Percentiles rank a stretch among this genome's conserved stretches.
Evolutionary conservation across 495 filamentous ascomycete genomes (phyloP).

Genomic region (Articulospora tetracladia): DNA sequence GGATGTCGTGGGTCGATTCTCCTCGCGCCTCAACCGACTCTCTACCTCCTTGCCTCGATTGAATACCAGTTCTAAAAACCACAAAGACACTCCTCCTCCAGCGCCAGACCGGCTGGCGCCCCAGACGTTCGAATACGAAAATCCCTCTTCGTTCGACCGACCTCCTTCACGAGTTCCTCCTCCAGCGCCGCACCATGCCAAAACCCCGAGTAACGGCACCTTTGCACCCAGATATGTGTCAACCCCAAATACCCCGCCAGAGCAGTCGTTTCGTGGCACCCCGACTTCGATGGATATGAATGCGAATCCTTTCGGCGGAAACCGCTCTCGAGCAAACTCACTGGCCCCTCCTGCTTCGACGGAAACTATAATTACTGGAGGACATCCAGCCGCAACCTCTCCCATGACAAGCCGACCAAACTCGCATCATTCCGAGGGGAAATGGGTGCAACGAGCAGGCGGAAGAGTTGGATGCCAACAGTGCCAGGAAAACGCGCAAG

Average conservation of each 20-base stretch:
- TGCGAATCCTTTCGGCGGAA: background rate
- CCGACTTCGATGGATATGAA: background rate
- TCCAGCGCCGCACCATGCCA: background rate
- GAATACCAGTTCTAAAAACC: constrained; percentile 9
- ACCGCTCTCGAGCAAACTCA: background rate
- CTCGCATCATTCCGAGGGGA: constrained; percentile 19
- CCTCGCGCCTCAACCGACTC: constrained; percentile 6
- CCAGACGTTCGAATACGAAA: background rate
- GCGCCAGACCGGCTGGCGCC: background rate
- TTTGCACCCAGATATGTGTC: background rate
- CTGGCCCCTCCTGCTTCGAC: background rate
- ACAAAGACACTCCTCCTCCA: constrained; percentile 2
- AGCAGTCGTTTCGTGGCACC: background rate
- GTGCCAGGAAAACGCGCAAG: constrained; percentile 26
- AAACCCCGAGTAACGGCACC: background rate
- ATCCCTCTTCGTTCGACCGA: background rate
- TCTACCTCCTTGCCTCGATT: constrained; percentile 3
- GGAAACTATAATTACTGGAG: background rate
- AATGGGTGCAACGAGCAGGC: constrained; percentile 13
- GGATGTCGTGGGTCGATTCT: background rate
- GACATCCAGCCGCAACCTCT: constrained; percentile 8
- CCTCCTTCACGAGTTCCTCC: constrained; percentile 4
- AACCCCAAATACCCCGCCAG: background rate
- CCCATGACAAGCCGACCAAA: background rate
- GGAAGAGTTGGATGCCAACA: constrained; percentile 53